Conservation (phyloP, 1,284 basidiomycete genomes). For the Retiboletus flavoniger region DNA sequence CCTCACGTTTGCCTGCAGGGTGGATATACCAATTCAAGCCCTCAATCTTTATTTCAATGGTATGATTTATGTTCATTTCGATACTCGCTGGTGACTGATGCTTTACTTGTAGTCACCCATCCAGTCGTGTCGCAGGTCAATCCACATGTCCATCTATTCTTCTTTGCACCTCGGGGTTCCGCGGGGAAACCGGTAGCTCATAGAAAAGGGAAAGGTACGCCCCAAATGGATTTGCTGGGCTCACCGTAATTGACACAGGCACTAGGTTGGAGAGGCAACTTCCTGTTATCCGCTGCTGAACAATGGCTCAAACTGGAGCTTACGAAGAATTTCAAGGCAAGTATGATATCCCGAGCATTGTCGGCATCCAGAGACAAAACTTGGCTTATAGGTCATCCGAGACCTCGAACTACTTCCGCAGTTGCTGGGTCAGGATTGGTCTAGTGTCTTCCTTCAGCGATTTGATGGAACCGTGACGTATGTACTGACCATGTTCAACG, state of each 20-base stretch:
- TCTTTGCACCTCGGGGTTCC: slow-evolving; percentile 92
- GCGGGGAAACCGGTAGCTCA: slow-evolving; percentile 93
- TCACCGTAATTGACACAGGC: neutral
- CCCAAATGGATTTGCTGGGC: neutral
- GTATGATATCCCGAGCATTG: slow-evolving; percentile 1
- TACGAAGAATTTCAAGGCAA: slow-evolving; percentile 90
- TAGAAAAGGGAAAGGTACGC: slow-evolving; percentile 81
- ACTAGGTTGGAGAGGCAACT: slow-evolving; percentile 92
- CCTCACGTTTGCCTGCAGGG: slow-evolving; percentile 41
- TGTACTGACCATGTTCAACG: slow-evolving; percentile 29
- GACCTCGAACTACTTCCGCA: slow-evolving; percentile 90
- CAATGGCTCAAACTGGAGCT: slow-evolving; percentile 94
- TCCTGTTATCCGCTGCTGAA: slow-evolving; percentile 87
- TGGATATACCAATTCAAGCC: slow-evolving; percentile 93
- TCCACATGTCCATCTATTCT: slow-evolving; percentile 98
- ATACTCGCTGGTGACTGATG: neutral
- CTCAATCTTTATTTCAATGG: slow-evolving; percentile 94
- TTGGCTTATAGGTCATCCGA: slow-evolving; percentile 66
- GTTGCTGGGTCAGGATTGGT: slow-evolving; percentile 91
- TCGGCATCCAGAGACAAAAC: neutral
- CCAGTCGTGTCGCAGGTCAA: slow-evolving; percentile 96
- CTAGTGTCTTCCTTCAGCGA: slow-evolving; percentile 87
- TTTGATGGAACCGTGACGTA: slow-evolving; percentile 84
- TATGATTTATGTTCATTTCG: slow-evolving; percentile 21
- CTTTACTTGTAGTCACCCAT: slow-evolving; percentile 70